phyloP scores from a whole-genome alignment of 331 rosid species.

The Pyracantha coccinea region DNA sequence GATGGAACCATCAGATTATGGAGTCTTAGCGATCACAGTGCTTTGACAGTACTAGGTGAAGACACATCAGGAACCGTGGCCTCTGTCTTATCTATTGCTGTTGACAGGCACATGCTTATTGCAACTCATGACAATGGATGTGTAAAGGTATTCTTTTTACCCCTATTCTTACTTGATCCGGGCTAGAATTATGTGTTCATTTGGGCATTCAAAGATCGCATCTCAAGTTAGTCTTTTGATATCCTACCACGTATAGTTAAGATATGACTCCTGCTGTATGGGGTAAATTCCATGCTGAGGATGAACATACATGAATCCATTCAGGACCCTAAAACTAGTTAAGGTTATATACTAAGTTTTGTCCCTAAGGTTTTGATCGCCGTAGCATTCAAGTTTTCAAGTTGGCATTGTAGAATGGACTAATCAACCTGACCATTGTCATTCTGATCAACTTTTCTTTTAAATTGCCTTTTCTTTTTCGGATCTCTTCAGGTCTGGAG shows the following conservation, averaged over 20 bases:
- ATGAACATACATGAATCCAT: not conserved
- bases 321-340: not conserved
- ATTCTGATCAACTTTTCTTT: not conserved
- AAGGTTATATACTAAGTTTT: not conserved
- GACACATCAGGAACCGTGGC: conserved; percentile 40
- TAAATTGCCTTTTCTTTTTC: conserved; percentile 8
- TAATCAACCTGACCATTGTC: not conserved
- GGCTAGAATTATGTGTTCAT: not conserved
- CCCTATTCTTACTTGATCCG: conserved; percentile 18
- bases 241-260: not conserved
- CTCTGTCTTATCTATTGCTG: conserved; percentile 57
- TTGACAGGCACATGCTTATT: conserved; percentile 49
- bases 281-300: not conserved
- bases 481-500: conserved; percentile 65
- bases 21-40: conserved; percentile 81
- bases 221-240: not conserved
- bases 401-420: not conserved
- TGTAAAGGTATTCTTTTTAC: conserved; percentile 54
- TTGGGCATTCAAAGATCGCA: not conserved
- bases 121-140: conserved; percentile 79
- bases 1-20: conserved; percentile 91
- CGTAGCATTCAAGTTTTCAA: not conserved
- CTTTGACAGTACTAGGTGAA: conserved; percentile 71
- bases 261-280: not conserved
- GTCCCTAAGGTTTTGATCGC: not conserved